phyloP scores from a whole-genome alignment of 2,329 filamentous ascomycete genomes.

The Fusarium irregulare region DNA sequence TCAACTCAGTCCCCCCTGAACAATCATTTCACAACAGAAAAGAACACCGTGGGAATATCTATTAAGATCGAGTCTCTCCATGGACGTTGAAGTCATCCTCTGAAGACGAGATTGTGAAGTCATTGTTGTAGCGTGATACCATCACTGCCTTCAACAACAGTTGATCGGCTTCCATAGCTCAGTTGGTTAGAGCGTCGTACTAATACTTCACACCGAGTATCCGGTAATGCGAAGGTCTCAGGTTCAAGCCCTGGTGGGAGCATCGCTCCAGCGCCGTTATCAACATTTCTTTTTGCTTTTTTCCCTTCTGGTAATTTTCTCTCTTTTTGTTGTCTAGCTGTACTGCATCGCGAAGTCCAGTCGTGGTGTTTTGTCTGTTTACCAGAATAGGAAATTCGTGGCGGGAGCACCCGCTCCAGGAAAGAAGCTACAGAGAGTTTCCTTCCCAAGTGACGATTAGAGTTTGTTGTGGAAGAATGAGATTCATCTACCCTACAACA shows the following conservation, averaged over 20 bases:
- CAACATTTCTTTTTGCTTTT: constrained; percentile 17
- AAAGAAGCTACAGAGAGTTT: background rate
- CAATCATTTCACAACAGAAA: background rate
- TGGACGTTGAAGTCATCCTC: background rate
- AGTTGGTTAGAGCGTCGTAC: constrained; percentile 48
- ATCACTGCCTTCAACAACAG: background rate
- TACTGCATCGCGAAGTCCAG: background rate
- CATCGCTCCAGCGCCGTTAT: constrained; percentile 37
- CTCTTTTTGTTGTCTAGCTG: background rate
- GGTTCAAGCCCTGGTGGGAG: constrained; percentile 48
- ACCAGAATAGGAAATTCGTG: background rate
- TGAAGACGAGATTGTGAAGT: fast-evolving
- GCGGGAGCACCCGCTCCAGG: background rate
- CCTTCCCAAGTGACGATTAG: background rate
- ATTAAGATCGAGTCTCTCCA: background rate
- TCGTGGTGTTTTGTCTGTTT: background rate
- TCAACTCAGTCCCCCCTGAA: background rate
- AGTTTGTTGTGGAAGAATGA: background rate
- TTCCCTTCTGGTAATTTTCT: background rate
- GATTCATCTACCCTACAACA: background rate
- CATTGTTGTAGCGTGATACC: fast-evolving
- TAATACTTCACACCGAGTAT: constrained; percentile 43
- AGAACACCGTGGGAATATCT: background rate
- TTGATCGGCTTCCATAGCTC: constrained; percentile 47
- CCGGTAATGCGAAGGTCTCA: constrained; percentile 46